Base-by-base conservation (phyloP, 768 basidiomycete species). In the Psilocybe cyanescens region DNA sequence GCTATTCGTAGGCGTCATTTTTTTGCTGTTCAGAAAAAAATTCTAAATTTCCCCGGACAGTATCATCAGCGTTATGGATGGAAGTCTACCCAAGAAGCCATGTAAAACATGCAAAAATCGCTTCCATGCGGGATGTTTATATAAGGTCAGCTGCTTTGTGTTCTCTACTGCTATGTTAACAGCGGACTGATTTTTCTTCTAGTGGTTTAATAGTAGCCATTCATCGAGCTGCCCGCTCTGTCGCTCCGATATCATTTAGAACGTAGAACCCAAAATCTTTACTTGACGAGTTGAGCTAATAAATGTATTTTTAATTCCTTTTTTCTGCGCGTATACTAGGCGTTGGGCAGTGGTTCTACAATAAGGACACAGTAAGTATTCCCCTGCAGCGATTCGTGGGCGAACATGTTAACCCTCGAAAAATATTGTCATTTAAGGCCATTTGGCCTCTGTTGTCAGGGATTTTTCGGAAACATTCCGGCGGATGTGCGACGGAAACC, bases 81-180 rank as follows among this genome's bases (percentile, higher is more conserved):
- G 90, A 0, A 88, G 84, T 53, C 79, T 99, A 12, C 97, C 97
- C 0, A 86, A 86, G 67, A 96, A 95, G 69, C 89, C 93, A 1
- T 99, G 97, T 78, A 90, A 86, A 75, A 97, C 95, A 1, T 97
- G 96, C 76, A 94, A 92, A 75, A 97, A 97, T 72, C 81, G 90
- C 45, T 98, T 97, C 83, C 96, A 97, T 71, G 88, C 94, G 0
- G 88, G 85, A 19, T 98, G 96, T 77, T 74, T 98, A 64, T 97
- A 90, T 80, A 96, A 97, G 81, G 92, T 87, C 50, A 52, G 81
- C 70, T 16, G 16, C 1, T n/a, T 39, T 29, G n/a, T 47, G 3
- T 28, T 14, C 12, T 5, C 14, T 60, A 16, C 44, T 55, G 1
- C 7, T 11, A 9, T 8, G 19, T 19, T 39, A 49, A 24, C n/a